Conservation (phyloP, 176 grass and related monocot genomes). For the Carex scoparia region DNA sequence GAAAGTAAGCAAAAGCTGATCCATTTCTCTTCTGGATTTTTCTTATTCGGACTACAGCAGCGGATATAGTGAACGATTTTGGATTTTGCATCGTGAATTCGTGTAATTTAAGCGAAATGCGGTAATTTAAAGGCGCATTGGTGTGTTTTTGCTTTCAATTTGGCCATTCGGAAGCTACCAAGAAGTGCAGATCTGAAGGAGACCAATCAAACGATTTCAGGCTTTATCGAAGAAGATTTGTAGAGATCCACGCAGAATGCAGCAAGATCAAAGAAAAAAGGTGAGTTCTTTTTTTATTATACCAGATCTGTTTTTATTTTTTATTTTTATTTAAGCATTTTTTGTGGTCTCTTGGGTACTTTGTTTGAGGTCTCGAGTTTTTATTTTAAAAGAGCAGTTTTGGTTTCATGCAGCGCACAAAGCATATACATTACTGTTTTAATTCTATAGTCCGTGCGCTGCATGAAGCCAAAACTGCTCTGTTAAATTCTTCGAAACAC, state of each 20-base stretch:
- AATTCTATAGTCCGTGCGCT: too few species aligned
- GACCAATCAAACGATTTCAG: conserved; percentile 1
- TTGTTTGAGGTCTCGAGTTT: neutral
- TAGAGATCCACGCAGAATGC: conserved; percentile 65
- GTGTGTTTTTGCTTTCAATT: conserved; percentile 34
- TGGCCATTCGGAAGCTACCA: conserved; percentile 11
- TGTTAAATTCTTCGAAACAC: neutral
- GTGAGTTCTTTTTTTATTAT: conserved; percentile 33
- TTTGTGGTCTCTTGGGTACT: conserved; percentile 1
- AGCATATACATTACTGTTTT: too few species aligned
- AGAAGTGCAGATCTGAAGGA: neutral
- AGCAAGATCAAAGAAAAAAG: conserved; percentile 95
- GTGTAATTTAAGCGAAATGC: conserved; percentile 8
- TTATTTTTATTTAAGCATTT: neutral
- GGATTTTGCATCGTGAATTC: neutral
- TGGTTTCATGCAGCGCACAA: too few species aligned
- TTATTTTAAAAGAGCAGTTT: too few species aligned
- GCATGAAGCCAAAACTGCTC: too few species aligned
- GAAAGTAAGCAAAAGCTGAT: neutral
- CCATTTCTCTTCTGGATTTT: neutral
- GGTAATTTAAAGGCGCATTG: conserved; percentile 9
- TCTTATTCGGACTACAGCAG: neutral
- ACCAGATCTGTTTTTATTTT: conserved; percentile 24
- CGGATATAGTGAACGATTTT: neutral
- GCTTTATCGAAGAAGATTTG: conserved; percentile 1